These are phyloP conservation scores for Blepharisma japonicum DNA, from an alignment of 73 alveolate species.

Conservation along the genomic window DNA sequence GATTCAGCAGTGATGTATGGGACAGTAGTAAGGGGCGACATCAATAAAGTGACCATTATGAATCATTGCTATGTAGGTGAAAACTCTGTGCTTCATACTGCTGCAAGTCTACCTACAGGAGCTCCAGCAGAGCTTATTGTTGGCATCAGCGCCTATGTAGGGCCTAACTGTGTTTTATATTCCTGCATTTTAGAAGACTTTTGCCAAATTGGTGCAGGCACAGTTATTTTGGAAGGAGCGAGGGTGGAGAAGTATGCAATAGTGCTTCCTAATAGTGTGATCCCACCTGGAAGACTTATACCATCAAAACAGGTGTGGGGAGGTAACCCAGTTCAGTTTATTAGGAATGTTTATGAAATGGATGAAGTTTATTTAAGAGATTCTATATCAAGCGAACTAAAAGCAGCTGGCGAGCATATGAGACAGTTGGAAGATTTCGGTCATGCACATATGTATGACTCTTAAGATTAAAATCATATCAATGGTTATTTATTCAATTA, in stretches of 20 bases:
- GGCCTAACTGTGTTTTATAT: slow-evolving; percentile 69
- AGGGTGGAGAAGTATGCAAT: slow-evolving; percentile 79
- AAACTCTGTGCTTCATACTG: slow-evolving; percentile 75
- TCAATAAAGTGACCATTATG: slow-evolving; percentile 47
- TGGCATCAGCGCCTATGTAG: slow-evolving; percentile 59
- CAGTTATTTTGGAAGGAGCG: slow-evolving; percentile 84
- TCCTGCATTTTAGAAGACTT: slow-evolving; percentile 79
- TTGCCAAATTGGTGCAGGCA: slow-evolving; percentile 66
- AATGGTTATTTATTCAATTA: too few relatives aligned
- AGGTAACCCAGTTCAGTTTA: slow-evolving; percentile 78
- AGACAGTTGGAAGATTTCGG: slow-evolving; percentile 27
- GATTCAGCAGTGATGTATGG: slow-evolving; percentile 42
- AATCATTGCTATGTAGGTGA: slow-evolving; percentile 61
- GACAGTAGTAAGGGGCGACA: slow-evolving; percentile 59
- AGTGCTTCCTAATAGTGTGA: slow-evolving; percentile 76
- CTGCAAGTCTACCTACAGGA: slow-evolving; percentile 83
- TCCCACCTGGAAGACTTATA: slow-evolving; percentile 91
- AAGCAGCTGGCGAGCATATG: not conserved
- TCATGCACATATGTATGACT: slow-evolving; percentile 29
- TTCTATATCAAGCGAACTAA: not conserved
- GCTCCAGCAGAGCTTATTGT: slow-evolving; percentile 55
- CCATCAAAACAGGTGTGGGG: slow-evolving; percentile 90
- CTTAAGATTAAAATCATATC: not conserved
- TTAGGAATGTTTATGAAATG: slow-evolving; percentile 44
- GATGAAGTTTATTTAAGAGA: slow-evolving; percentile 31